Evolutionary conservation across 768 basidiomycete species (phyloP).

Genomic region (Russula griseocarnosa): DNA sequence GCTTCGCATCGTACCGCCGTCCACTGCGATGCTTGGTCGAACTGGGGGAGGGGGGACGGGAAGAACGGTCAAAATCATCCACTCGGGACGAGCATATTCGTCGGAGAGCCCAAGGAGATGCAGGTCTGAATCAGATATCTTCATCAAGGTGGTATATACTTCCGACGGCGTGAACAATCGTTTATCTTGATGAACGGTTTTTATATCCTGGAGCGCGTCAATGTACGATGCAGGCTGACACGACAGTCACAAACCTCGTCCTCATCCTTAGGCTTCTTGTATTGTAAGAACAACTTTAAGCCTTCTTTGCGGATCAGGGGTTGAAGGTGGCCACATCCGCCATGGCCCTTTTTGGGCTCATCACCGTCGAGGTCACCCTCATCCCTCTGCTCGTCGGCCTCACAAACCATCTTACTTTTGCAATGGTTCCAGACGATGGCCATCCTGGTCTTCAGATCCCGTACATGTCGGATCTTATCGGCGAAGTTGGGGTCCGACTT

Average conservation of each 20-base stretch:
- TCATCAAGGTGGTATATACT: slow-evolving; percentile 92
- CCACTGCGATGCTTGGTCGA: slow-evolving; percentile 95
- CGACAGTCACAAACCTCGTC: slow-evolving; percentile 62
- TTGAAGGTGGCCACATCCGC: slow-evolving; percentile 94
- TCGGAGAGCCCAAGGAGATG: slow-evolving; percentile 88
- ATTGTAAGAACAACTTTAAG: slow-evolving; percentile 88
- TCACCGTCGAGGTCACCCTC: slow-evolving; percentile 67
- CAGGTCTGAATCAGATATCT: slow-evolving; percentile 88
- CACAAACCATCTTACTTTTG: slow-evolving; percentile 86
- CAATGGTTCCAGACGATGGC: slow-evolving; percentile 79
- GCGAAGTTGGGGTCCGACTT: slow-evolving; percentile 84
- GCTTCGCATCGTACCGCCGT: slow-evolving; percentile 93
- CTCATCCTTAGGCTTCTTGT: slow-evolving; percentile 92
- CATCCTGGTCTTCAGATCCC: slow-evolving; percentile 85
- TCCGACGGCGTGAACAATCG: slow-evolving; percentile 79
- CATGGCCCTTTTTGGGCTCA: slow-evolving; percentile 85
- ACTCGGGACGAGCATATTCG: slow-evolving; percentile 95
- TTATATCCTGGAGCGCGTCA: slow-evolving; percentile 55
- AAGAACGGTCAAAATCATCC: slow-evolving; percentile 99
- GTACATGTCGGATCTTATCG: slow-evolving; percentile 81
- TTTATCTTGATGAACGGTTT: slow-evolving; percentile 78
- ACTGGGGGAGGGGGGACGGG: slow-evolving; percentile 98
- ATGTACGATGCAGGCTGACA: slow-evolving; percentile 16
- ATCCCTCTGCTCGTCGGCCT: slow-evolving; percentile 83
- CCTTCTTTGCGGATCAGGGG: slow-evolving; percentile 92